phyloP scores from a whole-genome alignment of 2,329 filamentous ascomycete genomes.

The Periconia sp. region DNA sequence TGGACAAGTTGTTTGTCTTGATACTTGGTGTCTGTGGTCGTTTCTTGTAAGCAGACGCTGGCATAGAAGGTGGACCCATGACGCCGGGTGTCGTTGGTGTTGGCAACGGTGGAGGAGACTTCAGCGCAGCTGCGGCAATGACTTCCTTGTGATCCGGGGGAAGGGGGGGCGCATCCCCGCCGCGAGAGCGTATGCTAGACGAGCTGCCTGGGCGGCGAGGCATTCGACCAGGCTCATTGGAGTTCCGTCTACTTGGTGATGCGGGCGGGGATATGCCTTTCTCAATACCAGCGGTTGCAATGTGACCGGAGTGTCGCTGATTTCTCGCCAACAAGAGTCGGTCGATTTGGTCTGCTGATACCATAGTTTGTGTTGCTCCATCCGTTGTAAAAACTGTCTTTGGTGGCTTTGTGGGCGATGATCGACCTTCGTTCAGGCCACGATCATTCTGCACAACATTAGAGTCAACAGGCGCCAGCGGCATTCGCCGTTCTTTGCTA shows the following conservation, averaged over 20 bases:
- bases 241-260: slow-evolving; percentile 41
- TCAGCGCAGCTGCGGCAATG: slow-evolving; percentile 77
- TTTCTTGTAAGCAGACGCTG: slow-evolving; percentile 73
- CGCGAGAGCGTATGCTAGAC: slow-evolving; percentile 65
- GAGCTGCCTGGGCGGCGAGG: slow-evolving; percentile 73
- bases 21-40: slow-evolving; percentile 48
- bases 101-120: slow-evolving; percentile 44
- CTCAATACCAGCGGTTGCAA: slow-evolving; percentile 37
- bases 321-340: slow-evolving; percentile 68
- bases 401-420: slow-evolving; percentile 32
- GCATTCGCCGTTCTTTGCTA: slow-evolving; percentile 24
- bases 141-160: slow-evolving; percentile 82
- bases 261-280: slow-evolving; percentile 39
- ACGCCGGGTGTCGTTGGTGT: slow-evolving; percentile 49
- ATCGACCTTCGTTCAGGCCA: slow-evolving; percentile 24
- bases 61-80: slow-evolving; percentile 87
- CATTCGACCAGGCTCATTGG: slow-evolving; percentile 35
- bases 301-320: slow-evolving; percentile 32
- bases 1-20: slow-evolving; percentile 51
- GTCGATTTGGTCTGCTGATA: slow-evolving; percentile 85
- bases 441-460: slow-evolving; percentile 23
- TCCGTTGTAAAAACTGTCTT: slow-evolving; percentile 62
- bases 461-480: slow-evolving; percentile 29
- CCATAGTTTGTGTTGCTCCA: slow-evolving; percentile 78
- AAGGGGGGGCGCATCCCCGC: slow-evolving; percentile 70